Base-by-base conservation (phyloP, 495 filamentous ascomycete genomes). In the Xylona heveae region DNA sequence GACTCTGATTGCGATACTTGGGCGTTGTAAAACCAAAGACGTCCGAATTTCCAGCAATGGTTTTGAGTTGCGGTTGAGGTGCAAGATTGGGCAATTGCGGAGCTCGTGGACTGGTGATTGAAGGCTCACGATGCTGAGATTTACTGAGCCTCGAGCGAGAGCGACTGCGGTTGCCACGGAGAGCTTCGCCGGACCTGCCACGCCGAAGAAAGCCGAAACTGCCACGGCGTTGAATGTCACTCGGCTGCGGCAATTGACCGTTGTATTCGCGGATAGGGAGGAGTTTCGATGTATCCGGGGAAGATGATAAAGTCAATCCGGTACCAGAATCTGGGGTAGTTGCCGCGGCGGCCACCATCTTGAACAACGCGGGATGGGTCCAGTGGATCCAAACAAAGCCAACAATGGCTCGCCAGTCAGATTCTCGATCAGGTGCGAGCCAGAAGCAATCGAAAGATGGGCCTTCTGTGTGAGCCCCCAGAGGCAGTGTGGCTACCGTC, bases 101-200 rank as follows among this genome's bases (percentile, higher is more conserved):
- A 18, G 94, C 68, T 44, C 71, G 74, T 25, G 88, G 85, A 22
- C 82, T 71, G 33, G 78, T 63, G 28, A 80, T 62, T 25, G 74
- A 54, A 13, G 50, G 51, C 39, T 73, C 68, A 43, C 68, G 62
- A 36, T 70, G 70, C 55, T 68, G 66, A 39, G 67, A 67, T 41
- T 77, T 82, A 63, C 64, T 74, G 36, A 63, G 50, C 48, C 68
- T 72, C 47, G 58, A 55, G 27, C 64, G 61, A 6, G 80, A 66
- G 5, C 53, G 39, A 25, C 36, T 47, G 16, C 42, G 52, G 52
- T 29, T 43, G 44, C 39, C 60, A 45, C 14, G 47, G 42, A 31
- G 57, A 38, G 22, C 62, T 51, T 71, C 78, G 24, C 71, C 73
- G 26, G 79, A 85, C 55, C 79, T 88, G 44, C 68, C 72, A 41